Evolutionary conservation across 495 filamentous ascomycete species (phyloP), one percentile per base, ranked within the genome.

Genomic region (Jackrogersella minutella): DNA sequence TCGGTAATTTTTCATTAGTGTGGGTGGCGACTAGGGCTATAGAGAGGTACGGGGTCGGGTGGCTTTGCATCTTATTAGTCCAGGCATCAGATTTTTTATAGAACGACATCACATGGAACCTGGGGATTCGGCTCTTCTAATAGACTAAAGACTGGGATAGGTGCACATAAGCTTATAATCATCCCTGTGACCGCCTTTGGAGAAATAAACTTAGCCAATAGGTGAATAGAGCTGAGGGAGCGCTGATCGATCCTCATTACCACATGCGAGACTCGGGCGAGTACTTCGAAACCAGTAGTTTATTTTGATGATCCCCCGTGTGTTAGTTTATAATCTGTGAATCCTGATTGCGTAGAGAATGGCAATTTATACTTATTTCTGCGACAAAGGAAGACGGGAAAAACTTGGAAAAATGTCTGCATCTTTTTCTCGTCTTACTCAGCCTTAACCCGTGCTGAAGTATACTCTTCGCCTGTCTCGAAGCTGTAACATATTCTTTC

Each of bases 11-110:
- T 56, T 37, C 36, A 37, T 13, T 51, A 43, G 34, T 51, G 11
- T 51, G 43, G n/a, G 41, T 28, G 36, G 58, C 34, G 22, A n/a
- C 33, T 33, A 39, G 39, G 55, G 39, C 33, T 50, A 53, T 58
- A 34, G 11, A 24, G 22, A 11, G 14, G 51, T 40, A 62, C 10
- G 21, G 43, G 46, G 58, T 63, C 16, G 31, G 40, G 43, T 57
- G 51, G 41, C 60, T 41, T 50, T 10, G 60, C 44, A 58, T 57
- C 16, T 34, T 51, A 31, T 17, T 30, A 19, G 58, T 33, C 19
- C 19, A 61, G 64, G 57, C 58, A 66, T 33, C 64, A 66, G 56
- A 41, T 55, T 55, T 59, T 66, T 66, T 24, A 65, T 40, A 44
- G 44, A 51, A 46, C 36, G 17, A 22, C 17, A 49, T 31, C 39